Percentiles rank a stretch among this genome's conserved stretches.
These are phyloP conservation scores for Quercus lobata DNA, from an alignment of 331 rosid genomes.

Conservation along the genomic window DNA sequence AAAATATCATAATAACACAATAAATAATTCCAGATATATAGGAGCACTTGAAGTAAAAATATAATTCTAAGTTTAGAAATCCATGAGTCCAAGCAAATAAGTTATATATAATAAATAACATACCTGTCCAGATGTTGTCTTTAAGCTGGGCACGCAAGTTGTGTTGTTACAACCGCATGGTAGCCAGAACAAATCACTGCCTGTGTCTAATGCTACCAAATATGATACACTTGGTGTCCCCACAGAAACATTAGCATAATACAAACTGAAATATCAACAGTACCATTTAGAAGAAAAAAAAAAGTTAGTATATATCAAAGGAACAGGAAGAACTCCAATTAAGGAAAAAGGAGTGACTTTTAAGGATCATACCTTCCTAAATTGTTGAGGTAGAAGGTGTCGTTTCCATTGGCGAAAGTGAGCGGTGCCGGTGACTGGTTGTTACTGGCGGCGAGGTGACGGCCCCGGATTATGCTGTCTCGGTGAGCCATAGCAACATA, in stretches of 20 bases:
- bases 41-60: too few relatives aligned
- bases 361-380: slow-evolving; percentile 18
- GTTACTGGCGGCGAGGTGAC: too few relatives aligned
- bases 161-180: slow-evolving; percentile 74
- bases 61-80: too few relatives aligned
- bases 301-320: neutral
- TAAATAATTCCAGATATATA: too few relatives aligned
- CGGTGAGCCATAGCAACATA: too few relatives aligned
- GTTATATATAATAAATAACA: neutral
- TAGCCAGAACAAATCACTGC: slow-evolving; percentile 89
- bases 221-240: slow-evolving; percentile 32
- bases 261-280: slow-evolving; percentile 61
- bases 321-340: too few relatives aligned
- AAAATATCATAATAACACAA: neutral
- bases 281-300: neutral
- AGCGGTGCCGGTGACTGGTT: too few relatives aligned
- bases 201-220: slow-evolving; percentile 92
- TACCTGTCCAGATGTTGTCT: slow-evolving; percentile 30
- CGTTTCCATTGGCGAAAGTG: too few relatives aligned
- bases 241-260: slow-evolving; percentile 80
- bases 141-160: slow-evolving; percentile 33
- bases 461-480: too few relatives aligned
- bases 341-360: neutral
- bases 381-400: too few relatives aligned
- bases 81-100: neutral